These are phyloP conservation scores for Apiotrichum akiyoshidainum DNA, from an alignment of 1,284 basidiomycete species.

Conservation along the genomic window DNA sequence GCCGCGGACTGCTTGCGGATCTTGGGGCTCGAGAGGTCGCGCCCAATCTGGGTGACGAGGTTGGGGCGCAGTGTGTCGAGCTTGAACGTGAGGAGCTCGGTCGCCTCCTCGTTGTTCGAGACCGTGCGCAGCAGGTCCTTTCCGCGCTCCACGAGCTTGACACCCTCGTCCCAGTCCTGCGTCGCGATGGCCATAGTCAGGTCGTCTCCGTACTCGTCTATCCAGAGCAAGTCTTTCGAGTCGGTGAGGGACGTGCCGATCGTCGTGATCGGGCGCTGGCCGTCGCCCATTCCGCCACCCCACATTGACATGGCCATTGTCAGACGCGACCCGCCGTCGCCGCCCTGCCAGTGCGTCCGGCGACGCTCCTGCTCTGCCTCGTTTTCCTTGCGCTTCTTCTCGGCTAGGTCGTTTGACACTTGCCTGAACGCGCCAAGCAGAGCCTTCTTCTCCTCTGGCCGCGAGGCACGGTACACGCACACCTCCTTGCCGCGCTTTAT, in stretches of 20 bases:
- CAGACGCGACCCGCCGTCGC: slow-evolving; percentile 49
- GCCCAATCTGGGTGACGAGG: slow-evolving; percentile 68
- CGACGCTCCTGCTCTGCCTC: slow-evolving; percentile 85
- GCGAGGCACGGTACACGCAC: slow-evolving; percentile 84
- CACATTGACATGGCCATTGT: slow-evolving; percentile 19
- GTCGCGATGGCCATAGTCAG: slow-evolving; percentile 87
- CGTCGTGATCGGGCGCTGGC: slow-evolving; percentile 63
- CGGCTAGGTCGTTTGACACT: slow-evolving; percentile 83
- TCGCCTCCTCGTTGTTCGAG: slow-evolving; percentile 48
- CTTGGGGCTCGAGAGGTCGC: slow-evolving; percentile 68
- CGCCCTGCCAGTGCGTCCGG: slow-evolving; percentile 69
- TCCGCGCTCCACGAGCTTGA: slow-evolving; percentile 79
- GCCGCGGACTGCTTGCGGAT: slow-evolving; percentile 76
- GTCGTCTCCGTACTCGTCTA: slow-evolving; percentile 86
- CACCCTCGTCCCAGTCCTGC: slow-evolving; percentile 82
- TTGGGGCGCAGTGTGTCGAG: slow-evolving; percentile 66
- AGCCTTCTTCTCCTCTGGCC: slow-evolving; percentile 75
- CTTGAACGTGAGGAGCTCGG: slow-evolving; percentile 53
- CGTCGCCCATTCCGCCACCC: slow-evolving; percentile 44
- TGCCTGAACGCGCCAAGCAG: slow-evolving; percentile 82
- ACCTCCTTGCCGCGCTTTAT: slow-evolving; percentile 89
- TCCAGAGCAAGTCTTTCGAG: slow-evolving; percentile 71
- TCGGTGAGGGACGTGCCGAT: slow-evolving; percentile 59
- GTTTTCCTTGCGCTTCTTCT: slow-evolving; percentile 82
- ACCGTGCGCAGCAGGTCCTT: slow-evolving; percentile 62